Conservation (phyloP, 768 basidiomycete species). For the Pulveroboletus sp. region DNA sequence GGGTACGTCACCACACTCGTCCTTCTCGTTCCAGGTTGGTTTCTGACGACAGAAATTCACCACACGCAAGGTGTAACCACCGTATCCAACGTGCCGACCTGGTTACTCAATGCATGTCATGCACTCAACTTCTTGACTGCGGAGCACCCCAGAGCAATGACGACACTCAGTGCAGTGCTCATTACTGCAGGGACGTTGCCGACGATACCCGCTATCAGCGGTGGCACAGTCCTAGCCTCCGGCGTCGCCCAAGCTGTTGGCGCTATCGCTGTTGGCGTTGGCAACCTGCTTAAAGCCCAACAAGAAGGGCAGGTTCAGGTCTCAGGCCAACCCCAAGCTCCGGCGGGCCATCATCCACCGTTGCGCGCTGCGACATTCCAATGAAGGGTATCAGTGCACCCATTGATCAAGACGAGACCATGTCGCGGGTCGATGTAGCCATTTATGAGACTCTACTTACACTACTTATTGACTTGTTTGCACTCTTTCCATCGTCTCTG, state of each 20-base stretch:
- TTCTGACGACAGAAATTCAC: background rate
- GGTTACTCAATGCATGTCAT: conserved; percentile 72
- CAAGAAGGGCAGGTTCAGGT: conserved; percentile 37
- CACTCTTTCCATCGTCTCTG: conserved; percentile 2
- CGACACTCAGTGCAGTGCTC: conserved; percentile 68
- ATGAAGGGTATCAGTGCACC: conserved; percentile 5
- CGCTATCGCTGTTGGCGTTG: conserved; percentile 72
- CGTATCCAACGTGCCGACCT: conserved; percentile 60
- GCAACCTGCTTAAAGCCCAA: conserved; percentile 48
- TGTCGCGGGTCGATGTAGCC: conserved; percentile 22
- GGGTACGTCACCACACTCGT: conserved; percentile 9
- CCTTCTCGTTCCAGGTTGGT: background rate
- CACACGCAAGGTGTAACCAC: conserved; percentile 33
- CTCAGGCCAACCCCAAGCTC: conserved; percentile 18
- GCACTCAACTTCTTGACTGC: conserved; percentile 69
- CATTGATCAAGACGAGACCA: conserved; percentile 6
- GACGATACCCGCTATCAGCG: conserved; percentile 62
- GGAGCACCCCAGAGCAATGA: conserved; percentile 75
- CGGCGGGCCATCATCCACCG: conserved; percentile 22
- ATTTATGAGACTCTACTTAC: conserved; percentile 13
- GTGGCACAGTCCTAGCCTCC: conserved; percentile 68
- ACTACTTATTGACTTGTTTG: conserved; percentile 20
- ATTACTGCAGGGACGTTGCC: conserved; percentile 77
- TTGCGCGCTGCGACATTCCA: conserved; percentile 30
- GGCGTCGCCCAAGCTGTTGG: conserved; percentile 75